Conservation (phyloP, 306 rosid genomes). For the Begonia loranthoides region DNA sequence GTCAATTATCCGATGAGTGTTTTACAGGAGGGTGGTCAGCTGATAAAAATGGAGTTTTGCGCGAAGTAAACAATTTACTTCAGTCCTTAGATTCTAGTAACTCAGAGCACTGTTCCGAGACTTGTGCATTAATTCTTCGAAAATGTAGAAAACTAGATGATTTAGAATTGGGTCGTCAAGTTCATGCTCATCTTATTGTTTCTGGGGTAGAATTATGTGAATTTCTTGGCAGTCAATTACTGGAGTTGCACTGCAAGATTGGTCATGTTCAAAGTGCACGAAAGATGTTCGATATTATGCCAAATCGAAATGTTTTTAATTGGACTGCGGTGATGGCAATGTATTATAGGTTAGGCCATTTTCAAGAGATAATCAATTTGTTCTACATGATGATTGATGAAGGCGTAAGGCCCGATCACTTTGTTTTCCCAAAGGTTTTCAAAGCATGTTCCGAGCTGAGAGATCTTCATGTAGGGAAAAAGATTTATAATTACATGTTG, state of each 20-base stretch:
- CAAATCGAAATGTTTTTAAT: constrained; percentile 8
- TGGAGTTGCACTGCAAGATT: constrained; percentile 3
- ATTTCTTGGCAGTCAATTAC: constrained; percentile 6
- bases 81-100: no score
- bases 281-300: constrained; percentile 9
- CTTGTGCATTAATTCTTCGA: constrained; percentile 4
- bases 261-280: constrained; percentile 7
- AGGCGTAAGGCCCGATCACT: constrained; percentile 13
- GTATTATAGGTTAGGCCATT: constrained; percentile 5
- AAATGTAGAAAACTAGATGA: constrained; percentile 5
- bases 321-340: constrained; percentile 14
- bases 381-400: constrained; percentile 6
- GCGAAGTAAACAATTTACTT: no score
- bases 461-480: constrained; percentile 9
- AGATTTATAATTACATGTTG: constrained; percentile 11
- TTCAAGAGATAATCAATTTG: constrained; percentile 3
- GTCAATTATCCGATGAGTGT: no score
- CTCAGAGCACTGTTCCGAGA: constrained; percentile 3
- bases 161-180: constrained; percentile 11
- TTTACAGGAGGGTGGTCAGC: no score
- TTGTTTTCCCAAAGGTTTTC: constrained; percentile 14
- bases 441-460: constrained; percentile 10
- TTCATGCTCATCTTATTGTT: constrained; percentile 10
- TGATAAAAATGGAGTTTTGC: no score
- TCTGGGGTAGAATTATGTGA: constrained; percentile 9